These are phyloP conservation scores for Colletotrichum sp. DNA, from an alignment of 2,329 filamentous ascomycete genomes.

Conservation along the genomic window DNA sequence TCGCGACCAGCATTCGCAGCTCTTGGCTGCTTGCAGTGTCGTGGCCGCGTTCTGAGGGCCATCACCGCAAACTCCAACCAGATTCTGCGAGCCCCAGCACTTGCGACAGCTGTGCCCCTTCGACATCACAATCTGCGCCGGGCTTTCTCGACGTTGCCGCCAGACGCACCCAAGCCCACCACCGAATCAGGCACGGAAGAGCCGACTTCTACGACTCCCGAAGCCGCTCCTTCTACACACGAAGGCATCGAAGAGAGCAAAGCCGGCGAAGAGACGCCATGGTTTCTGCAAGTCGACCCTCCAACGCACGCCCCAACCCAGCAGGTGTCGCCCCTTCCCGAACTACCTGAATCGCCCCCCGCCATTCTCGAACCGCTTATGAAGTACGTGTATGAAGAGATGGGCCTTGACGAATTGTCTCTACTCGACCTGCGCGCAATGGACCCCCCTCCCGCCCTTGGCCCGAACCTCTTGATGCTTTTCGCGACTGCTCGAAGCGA, in stretches of 20 bases:
- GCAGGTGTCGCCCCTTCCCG: conserved; percentile 53
- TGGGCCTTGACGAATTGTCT: conserved; percentile 82
- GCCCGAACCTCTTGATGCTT: conserved; percentile 89
- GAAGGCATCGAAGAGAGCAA: background rate
- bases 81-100: background rate
- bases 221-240: background rate
- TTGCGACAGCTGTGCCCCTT: background rate
- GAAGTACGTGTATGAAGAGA: conserved; percentile 79
- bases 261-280: conserved; percentile 57
- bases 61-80: conserved; percentile 19
- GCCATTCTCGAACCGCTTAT: conserved; percentile 74
- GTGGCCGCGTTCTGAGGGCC: conserved; percentile 26
- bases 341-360: conserved; percentile 72
- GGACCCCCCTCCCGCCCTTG: conserved; percentile 86
- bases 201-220: background rate
- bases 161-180: background rate
- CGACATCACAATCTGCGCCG: conserved; percentile 23
- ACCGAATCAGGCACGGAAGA: background rate
- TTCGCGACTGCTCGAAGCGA: conserved; percentile 91
- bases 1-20: conserved; percentile 25
- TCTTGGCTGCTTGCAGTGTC: conserved; percentile 31
- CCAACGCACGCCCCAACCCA: conserved; percentile 56
- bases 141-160: conserved; percentile 27
- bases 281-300: conserved; percentile 84
- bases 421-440: conserved; percentile 84